A percentile compares a stretch with the other conserved stretches of the same genome.
Evolutionary conservation across 306 rosid genomes (phyloP).

Genomic region (Pachyrhizus erosus): DNA sequence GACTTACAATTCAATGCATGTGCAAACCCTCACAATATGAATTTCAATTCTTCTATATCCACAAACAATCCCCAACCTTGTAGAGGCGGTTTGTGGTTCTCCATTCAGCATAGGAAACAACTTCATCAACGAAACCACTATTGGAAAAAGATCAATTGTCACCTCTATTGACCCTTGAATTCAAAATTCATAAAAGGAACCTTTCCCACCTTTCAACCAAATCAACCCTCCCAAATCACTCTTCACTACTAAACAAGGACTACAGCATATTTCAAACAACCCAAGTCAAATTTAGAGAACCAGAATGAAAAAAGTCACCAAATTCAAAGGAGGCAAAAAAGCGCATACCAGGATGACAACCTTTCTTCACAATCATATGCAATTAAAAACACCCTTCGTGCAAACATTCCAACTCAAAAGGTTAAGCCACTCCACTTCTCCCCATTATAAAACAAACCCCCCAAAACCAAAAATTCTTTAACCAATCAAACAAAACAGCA

Average conservation of each 20-base stretch:
- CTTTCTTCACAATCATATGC: slow-evolving; percentile 27
- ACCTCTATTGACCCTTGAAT: slow-evolving; percentile 41
- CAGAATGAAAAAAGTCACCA: slow-evolving; percentile 5
- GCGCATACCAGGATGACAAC: slow-evolving; percentile 41
- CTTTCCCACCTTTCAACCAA: slow-evolving; percentile 35
- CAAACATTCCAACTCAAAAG: slow-evolving; percentile 41
- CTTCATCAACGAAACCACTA: slow-evolving; percentile 27
- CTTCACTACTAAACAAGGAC: slow-evolving; percentile 22
- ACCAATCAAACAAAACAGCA: slow-evolving; percentile 45
- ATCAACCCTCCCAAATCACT: slow-evolving; percentile 33
- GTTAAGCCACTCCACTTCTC: slow-evolving; percentile 43
- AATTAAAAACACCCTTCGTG: slow-evolving; percentile 43
- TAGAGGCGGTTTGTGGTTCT: slow-evolving; percentile 42
- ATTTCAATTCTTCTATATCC: slow-evolving; percentile 41
- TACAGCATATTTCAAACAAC: slow-evolving; percentile 32
- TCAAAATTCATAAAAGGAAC: slow-evolving; percentile 33
- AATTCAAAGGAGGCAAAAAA: slow-evolving; percentile 41
- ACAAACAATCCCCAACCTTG: slow-evolving; percentile 47
- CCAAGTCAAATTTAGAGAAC: slow-evolving; percentile 40
- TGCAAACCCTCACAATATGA: slow-evolving; percentile 3
- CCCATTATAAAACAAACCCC: slow-evolving; percentile 45
- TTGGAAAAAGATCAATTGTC: slow-evolving; percentile 10
- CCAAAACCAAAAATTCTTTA: slow-evolving; percentile 8
- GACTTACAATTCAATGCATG: slow-evolving; percentile 9
- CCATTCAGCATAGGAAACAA: slow-evolving; percentile 37